Conservation (phyloP, 2,329 filamentous ascomycete genomes). For the Aureobasidium sp. region DNA sequence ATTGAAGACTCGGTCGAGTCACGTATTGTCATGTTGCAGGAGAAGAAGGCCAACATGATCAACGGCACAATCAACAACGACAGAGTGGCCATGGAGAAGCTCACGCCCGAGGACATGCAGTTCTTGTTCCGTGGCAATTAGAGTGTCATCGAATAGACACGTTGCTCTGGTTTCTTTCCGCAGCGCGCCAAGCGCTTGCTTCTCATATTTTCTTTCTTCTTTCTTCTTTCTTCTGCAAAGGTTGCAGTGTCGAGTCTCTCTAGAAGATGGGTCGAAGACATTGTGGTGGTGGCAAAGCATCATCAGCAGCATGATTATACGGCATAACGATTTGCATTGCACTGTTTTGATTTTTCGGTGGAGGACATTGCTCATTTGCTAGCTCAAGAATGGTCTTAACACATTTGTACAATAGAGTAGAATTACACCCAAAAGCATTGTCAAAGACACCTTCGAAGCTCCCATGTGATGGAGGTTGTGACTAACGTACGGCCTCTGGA, state of each 20-base stretch:
- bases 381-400: background rate
- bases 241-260: background rate
- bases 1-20: constrained; percentile 97
- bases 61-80: constrained; percentile 94
- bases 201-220: background rate
- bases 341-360: background rate
- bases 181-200: background rate
- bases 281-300: background rate
- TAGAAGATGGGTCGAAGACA: background rate
- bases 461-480: background rate
- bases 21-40: constrained; percentile 88
- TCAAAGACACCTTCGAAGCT: background rate
- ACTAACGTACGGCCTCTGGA: background rate
- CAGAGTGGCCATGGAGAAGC: constrained; percentile 80
- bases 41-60: constrained; percentile 99
- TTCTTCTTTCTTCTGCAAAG: background rate
- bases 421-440: background rate
- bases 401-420: constrained; percentile 1
- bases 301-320: constrained; percentile 2
- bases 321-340: constrained; percentile 1
- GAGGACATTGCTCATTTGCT: background rate
- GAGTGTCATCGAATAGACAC: background rate
- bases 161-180: background rate
- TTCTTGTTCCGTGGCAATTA: constrained; percentile 76
- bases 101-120: constrained; percentile 87